Evolutionary conservation across 2,329 filamentous ascomycete genomes (phyloP).

Genomic region (Truncatella angustata): DNA sequence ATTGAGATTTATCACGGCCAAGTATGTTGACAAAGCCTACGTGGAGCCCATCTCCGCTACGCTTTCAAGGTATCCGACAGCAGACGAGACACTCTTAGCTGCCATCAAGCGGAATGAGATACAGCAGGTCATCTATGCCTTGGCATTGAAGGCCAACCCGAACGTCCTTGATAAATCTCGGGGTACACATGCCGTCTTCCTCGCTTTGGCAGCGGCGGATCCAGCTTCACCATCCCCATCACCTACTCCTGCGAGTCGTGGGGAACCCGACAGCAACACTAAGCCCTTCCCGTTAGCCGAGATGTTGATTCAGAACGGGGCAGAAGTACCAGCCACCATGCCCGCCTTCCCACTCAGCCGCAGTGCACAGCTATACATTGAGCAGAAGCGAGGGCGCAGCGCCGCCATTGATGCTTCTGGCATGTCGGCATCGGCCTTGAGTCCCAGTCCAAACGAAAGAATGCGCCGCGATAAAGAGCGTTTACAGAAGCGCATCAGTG

Average conservation of each 20-base stretch:
- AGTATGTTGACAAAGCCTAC: conserved; percentile 83
- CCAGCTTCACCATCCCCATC: conserved; percentile 69
- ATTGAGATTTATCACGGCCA: conserved; percentile 90
- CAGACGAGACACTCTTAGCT: conserved; percentile 86
- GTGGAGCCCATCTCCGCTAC: conserved; percentile 76
- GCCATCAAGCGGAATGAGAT: conserved; percentile 97
- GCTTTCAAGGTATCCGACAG: conserved; percentile 70
- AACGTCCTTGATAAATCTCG: conserved; percentile 84
- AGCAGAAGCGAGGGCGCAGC: conserved; percentile 64
- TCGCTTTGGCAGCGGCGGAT: conserved; percentile 89
- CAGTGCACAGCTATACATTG: conserved; percentile 79
- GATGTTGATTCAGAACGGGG: conserved; percentile 88
- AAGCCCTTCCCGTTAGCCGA: conserved; percentile 87
- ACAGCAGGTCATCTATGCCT: conserved; percentile 84
- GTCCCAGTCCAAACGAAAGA: conserved; percentile 41
- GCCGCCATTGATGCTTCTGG: conserved; percentile 37
- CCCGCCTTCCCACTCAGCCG: conserved; percentile 82
- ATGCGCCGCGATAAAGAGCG: conserved; percentile 65
- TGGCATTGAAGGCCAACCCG: conserved; percentile 82
- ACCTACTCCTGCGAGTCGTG: conserved; percentile 37
- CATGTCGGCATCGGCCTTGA: conserved; percentile 46
- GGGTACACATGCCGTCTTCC: conserved; percentile 83
- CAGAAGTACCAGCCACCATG: conserved; percentile 72
- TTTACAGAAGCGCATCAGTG: conserved; percentile 76
- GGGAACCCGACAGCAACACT: conserved; percentile 46